Evolutionary conservation across 2,329 filamentous ascomycete species (phyloP).

Genomic region (Westerdykella aurantiaca): DNA sequence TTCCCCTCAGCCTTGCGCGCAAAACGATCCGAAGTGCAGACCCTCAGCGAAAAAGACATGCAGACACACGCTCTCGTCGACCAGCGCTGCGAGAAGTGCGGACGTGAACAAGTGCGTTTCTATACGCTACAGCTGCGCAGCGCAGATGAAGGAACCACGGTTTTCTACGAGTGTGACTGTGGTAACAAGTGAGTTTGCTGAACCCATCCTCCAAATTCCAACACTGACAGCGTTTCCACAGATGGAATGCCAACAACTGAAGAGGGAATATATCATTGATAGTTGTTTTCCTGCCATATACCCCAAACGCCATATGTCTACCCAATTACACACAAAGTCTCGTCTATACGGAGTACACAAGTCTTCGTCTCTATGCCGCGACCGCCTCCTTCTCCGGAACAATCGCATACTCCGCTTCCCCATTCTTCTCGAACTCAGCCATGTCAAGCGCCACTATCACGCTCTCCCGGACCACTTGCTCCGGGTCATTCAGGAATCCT

Average conservation of each 20-base stretch:
- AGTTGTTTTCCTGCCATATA: constrained; percentile 8
- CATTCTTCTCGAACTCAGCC: constrained; percentile 91
- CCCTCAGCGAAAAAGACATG: constrained; percentile 69
- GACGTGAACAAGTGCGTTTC: constrained; percentile 74
- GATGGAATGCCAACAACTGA: constrained; percentile 59
- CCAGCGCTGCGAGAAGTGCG: constrained; percentile 74
- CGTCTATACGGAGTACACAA: background rate
- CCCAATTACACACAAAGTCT: background rate
- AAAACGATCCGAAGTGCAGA: constrained; percentile 80
- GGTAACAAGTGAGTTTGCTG: constrained; percentile 63
- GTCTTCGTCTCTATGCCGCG: constrained; percentile 21
- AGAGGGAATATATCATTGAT: constrained; percentile 5
- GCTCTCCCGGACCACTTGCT: constrained; percentile 90
- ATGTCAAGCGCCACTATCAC: constrained; percentile 94
- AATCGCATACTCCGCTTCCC: constrained; percentile 84
- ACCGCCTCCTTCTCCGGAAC: constrained; percentile 54
- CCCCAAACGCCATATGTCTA: constrained; percentile 9
- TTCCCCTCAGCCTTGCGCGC: constrained; percentile 87
- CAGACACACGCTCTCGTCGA: constrained; percentile 65
- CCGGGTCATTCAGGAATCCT: constrained; percentile 80
- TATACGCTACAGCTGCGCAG: constrained; percentile 80
- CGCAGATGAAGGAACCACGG: constrained; percentile 90
- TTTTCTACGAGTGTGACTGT: constrained; percentile 86
- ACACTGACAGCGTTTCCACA: constrained; percentile 18
- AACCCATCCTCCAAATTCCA: constrained; percentile 2